Evolutionary conservation across 768 basidiomycete genomes (phyloP).

Genomic region (Lentinula aciculospora): DNA sequence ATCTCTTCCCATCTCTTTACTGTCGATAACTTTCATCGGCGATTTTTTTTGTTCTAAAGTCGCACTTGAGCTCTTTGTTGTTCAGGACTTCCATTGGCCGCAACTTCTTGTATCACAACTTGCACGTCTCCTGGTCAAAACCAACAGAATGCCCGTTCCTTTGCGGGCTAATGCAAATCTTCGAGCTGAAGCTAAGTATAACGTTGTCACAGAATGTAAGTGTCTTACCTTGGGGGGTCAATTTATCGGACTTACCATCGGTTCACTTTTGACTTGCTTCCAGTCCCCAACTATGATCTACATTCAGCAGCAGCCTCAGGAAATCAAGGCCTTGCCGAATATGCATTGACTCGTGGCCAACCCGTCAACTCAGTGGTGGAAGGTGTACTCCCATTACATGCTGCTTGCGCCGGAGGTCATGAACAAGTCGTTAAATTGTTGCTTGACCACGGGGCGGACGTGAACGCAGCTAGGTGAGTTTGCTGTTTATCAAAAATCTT

Average conservation of each 20-base stretch:
- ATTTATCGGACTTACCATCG: background rate
- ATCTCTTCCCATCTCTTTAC: background rate
- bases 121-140: background rate
- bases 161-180: conserved; percentile 35
- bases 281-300: conserved; percentile 72
- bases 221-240: conserved; percentile 7
- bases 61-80: background rate
- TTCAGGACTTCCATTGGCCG: background rate
- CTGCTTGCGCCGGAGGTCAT: conserved; percentile 87
- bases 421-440: conserved; percentile 83
- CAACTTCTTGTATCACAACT: background rate
- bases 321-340: conserved; percentile 89
- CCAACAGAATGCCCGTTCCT: conserved; percentile 38
- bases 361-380: conserved; percentile 95
- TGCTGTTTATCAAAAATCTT: conserved; percentile 4
- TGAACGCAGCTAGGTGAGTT: conserved; percentile 85
- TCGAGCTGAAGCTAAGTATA: conserved; percentile 51
- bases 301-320: conserved; percentile 79
- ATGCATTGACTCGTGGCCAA: conserved; percentile 90
- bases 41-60: background rate
- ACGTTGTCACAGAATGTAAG: conserved; percentile 55
- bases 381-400: conserved; percentile 95
- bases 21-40: background rate
- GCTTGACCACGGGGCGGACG: conserved; percentile 94
- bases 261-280: background rate